Percentiles rank a stretch among this genome's conserved stretches.
These are phyloP conservation scores for Lentinus tigrinus DNA, from an alignment of 768 basidiomycete species.

Conservation along the genomic window DNA sequence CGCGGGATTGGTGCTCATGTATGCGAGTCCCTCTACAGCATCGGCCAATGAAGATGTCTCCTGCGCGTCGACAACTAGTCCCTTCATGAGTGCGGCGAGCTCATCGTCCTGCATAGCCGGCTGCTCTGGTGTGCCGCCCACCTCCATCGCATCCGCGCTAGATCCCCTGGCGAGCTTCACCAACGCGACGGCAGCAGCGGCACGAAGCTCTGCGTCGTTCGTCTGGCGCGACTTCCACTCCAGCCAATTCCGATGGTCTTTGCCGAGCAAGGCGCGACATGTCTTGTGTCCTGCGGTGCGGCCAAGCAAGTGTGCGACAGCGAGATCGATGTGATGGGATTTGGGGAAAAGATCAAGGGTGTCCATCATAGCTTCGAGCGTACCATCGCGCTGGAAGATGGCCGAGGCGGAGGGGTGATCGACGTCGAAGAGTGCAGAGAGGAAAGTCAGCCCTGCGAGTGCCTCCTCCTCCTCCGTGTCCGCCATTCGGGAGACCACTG, in stretches of 20 bases:
- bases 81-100: slow-evolving; percentile 56
- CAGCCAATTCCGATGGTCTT: slow-evolving; percentile 67
- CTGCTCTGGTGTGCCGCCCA: slow-evolving; percentile 17
- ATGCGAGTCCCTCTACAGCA: slow-evolving; percentile 83
- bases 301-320: slow-evolving; percentile 71
- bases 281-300: slow-evolving; percentile 75
- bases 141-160: slow-evolving; percentile 43
- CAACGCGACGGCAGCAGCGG: slow-evolving; percentile 69
- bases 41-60: slow-evolving; percentile 50
- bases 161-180: slow-evolving; percentile 72
- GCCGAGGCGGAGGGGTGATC: slow-evolving; percentile 64
- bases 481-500: slow-evolving; percentile 48
- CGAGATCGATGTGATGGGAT: slow-evolving; percentile 47
- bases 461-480: slow-evolving; percentile 55
- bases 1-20: slow-evolving; percentile 63
- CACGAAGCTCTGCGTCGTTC: slow-evolving; percentile 47
- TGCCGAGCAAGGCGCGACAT: slow-evolving; percentile 61
- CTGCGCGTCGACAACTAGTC: slow-evolving; percentile 44
- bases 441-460: slow-evolving; percentile 59
- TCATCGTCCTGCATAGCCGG: slow-evolving; percentile 37
- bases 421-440: slow-evolving; percentile 83
- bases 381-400: slow-evolving; percentile 63
- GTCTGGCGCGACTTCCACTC: slow-evolving; percentile 52
- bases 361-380: slow-evolving; percentile 66
- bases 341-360: slow-evolving; percentile 63